A percentile compares a stretch with the other conserved stretches of the same genome.
phyloP scores from a whole-genome alignment of 2,329 filamentous ascomycete genomes.

The Chaetomiaceae sp. region DNA sequence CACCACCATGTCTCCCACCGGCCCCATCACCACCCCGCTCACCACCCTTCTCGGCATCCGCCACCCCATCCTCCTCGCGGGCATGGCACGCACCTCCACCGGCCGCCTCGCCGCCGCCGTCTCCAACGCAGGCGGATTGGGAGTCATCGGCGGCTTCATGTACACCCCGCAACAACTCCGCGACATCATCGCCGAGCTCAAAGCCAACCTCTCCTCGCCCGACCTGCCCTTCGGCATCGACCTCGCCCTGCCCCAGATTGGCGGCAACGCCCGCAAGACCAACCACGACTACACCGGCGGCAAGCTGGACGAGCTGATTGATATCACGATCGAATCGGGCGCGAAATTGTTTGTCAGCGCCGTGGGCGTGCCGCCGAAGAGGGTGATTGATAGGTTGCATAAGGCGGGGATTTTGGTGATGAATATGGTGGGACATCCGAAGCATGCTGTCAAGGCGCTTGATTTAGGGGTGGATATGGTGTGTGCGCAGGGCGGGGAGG shows the following conservation, averaged over 20 bases:
- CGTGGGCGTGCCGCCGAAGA: constrained; percentile 76
- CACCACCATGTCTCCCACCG: constrained; percentile 38
- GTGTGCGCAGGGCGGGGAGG: constrained; percentile 89
- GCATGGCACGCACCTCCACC: constrained; percentile 84
- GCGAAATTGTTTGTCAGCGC: constrained; percentile 82
- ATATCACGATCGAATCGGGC: constrained; percentile 79
- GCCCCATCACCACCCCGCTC: constrained; percentile 69
- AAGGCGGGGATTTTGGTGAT: constrained; percentile 77
- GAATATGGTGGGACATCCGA: constrained; percentile 96
- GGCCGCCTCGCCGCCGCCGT: constrained; percentile 78
- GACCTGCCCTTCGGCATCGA: constrained; percentile 85
- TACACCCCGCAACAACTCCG: constrained; percentile 73
- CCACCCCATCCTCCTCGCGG: constrained; percentile 87
- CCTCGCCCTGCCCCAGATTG: constrained; percentile 84
- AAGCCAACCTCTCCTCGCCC: constrained; percentile 62
- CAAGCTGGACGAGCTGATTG: constrained; percentile 80
- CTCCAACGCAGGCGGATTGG: constrained; percentile 81
- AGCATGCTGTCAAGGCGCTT: constrained; percentile 84
- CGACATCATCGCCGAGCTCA: constrained; percentile 80
- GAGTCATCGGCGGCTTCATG: constrained; percentile 67
- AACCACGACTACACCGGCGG: constrained; percentile 96
- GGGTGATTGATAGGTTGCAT: constrained; percentile 73
- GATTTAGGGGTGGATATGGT: constrained; percentile 84
- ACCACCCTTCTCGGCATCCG: constrained; percentile 75
- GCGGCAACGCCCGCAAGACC: constrained; percentile 76